These are phyloP conservation scores for Zasmidium angulare DNA, from an alignment of 2,329 filamentous ascomycete species.

Conservation along the genomic window DNA sequence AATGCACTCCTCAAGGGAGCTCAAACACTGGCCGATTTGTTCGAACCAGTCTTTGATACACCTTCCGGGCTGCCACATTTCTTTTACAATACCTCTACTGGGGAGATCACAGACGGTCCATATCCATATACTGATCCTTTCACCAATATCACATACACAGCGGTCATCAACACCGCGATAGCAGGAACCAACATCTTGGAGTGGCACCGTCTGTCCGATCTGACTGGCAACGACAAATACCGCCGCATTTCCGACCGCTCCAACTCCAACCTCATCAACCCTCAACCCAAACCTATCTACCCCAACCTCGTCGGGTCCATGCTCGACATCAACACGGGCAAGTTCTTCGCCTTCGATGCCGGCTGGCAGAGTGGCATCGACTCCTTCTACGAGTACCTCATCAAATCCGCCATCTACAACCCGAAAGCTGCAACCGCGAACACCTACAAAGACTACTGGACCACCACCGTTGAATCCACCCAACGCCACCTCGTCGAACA, in stretches of 20 bases:
- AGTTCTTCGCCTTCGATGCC: conserved; percentile 65
- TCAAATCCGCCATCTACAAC: conserved; percentile 77
- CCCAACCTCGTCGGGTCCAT: conserved; percentile 72
- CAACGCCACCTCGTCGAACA: background rate
- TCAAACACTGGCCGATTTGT: conserved; percentile 65
- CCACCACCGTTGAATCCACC: background rate
- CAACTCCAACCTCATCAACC: conserved; percentile 64
- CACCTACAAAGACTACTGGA: background rate
- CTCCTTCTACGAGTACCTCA: conserved; percentile 52
- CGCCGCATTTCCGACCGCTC: conserved; percentile 64
- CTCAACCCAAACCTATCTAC: conserved; percentile 63
- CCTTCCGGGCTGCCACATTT: conserved; percentile 65
- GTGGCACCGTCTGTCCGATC: conserved; percentile 76
- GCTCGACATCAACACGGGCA: conserved; percentile 64
- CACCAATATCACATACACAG: background rate
- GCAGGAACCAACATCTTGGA: conserved; percentile 68
- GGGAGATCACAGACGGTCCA: background rate
- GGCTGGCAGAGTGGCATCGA: conserved; percentile 70
- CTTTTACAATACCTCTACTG: background rate
- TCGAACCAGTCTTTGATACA: conserved; percentile 77
- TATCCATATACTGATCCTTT: background rate
- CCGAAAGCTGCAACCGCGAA: conserved; percentile 33
- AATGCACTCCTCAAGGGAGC: conserved; percentile 66
- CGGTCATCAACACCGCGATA: background rate
- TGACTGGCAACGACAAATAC: conserved; percentile 68